Evolutionary conservation across 257 asterid species (phyloP).

Genomic region (Gentiana straminea): DNA sequence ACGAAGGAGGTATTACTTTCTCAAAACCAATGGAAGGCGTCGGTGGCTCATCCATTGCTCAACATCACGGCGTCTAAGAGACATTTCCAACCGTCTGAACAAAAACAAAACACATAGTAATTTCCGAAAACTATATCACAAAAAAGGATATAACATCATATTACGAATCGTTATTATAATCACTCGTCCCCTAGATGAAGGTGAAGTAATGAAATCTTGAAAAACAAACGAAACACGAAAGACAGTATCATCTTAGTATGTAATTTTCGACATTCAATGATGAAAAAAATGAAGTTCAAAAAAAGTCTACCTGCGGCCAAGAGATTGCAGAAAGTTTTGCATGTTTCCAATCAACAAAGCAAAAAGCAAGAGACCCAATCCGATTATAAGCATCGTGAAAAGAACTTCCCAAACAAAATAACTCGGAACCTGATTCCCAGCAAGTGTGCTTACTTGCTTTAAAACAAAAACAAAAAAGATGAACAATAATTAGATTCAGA

Average conservation of each 20-base stretch:
- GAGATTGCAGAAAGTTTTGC: conserved; percentile 91
- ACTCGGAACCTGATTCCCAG: conserved; percentile 87
- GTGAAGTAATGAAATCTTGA: too few relatives aligned
- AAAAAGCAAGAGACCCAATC: conserved; percentile 76
- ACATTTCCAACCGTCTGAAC: conserved; percentile 73
- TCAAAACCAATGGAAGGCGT: conserved; percentile 61
- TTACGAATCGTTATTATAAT: too few relatives aligned
- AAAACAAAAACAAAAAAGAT: conserved; percentile 1
- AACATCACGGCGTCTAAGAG: conserved; percentile 77
- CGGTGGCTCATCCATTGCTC: conserved; percentile 98
- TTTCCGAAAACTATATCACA: too few relatives aligned
- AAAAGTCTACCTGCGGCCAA: conserved; percentile 64
- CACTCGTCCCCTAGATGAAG: too few relatives aligned
- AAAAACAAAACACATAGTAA: conserved; percentile 1
- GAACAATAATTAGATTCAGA: neutral
- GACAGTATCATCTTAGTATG: too few relatives aligned
- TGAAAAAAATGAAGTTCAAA: neutral
- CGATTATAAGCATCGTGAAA: conserved; percentile 80
- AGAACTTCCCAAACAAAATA: conserved; percentile 70
- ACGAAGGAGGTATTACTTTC: conserved; percentile 33
- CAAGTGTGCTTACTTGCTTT: conserved; percentile 88
- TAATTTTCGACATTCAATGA: neutral
- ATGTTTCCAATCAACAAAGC: conserved; percentile 89
- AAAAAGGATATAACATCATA: too few relatives aligned
- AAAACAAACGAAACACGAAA: too few relatives aligned